Conservation (phyloP, 192 early-diverging fungal genomes). For the Coemansia sp. region DNA sequence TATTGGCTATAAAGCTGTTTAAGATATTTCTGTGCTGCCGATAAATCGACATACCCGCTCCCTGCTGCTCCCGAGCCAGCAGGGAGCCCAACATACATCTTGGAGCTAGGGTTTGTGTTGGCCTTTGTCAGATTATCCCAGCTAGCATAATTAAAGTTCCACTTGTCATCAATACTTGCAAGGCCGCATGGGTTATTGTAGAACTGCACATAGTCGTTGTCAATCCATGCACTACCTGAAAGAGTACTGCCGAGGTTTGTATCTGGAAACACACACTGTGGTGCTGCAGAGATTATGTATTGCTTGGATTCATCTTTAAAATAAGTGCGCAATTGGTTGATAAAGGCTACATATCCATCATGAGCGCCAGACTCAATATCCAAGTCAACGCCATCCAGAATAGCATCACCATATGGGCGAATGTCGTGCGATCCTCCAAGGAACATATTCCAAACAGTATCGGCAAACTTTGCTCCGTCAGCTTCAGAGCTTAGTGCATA, state of each 20-base stretch:
- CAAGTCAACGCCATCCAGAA: constrained; percentile 73
- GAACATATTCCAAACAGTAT: constrained; percentile 76
- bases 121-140: constrained; percentile 67
- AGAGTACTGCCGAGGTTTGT: constrained; percentile 60
- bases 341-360: constrained; percentile 60
- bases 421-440: constrained; percentile 59
- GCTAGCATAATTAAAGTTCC: constrained; percentile 65
- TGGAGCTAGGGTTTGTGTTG: constrained; percentile 58
- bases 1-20: constrained; percentile 52
- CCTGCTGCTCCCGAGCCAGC: constrained; percentile 59
- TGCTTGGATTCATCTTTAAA: constrained; percentile 50
- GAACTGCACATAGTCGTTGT: constrained; percentile 74
- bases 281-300: constrained; percentile 67
- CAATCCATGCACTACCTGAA: constrained; percentile 57
- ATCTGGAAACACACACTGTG: constrained; percentile 75
- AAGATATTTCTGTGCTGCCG: constrained; percentile 43
- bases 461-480: constrained; percentile 62
- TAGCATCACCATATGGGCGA: constrained; percentile 69
- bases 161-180: constrained; percentile 54
- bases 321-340: constrained; percentile 56
- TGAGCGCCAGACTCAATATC: constrained; percentile 69
- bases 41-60: constrained; percentile 60
- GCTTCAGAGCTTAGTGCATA: constrained; percentile 60
- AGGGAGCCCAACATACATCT: constrained; percentile 65
- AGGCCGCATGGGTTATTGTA: constrained; percentile 79